These are phyloP conservation scores for Peniophora sp. DNA, from an alignment of 1,284 basidiomycete genomes.

Conservation along the genomic window DNA sequence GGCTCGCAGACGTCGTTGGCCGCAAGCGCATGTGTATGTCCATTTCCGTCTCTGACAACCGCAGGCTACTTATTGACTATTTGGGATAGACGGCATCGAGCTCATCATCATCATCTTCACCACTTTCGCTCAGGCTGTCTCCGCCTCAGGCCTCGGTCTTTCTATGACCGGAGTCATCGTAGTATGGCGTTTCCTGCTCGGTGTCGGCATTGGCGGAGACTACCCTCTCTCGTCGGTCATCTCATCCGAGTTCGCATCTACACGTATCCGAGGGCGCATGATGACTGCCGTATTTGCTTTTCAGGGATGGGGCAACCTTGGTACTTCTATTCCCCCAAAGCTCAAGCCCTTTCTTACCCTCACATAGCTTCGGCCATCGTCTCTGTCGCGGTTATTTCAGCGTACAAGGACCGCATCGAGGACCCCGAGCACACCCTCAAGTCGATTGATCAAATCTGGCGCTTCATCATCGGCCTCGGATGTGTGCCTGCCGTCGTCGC, in stretches of 20 bases:
- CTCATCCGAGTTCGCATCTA: conserved; percentile 72
- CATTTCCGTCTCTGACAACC: conserved; percentile 4
- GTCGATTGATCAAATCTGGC: conserved; percentile 58
- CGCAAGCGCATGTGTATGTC: conserved; percentile 65
- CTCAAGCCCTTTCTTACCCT: conserved; percentile 13
- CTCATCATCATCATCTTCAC: conserved; percentile 64
- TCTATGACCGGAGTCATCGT: conserved; percentile 67
- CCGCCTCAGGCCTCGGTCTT: conserved; percentile 52
- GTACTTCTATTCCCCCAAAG: conserved; percentile 24
- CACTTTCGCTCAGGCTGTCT: conserved; percentile 55
- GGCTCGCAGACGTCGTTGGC: conserved; percentile 63
- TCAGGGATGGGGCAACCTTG: conserved; percentile 66
- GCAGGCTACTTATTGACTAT: conserved; percentile 10
- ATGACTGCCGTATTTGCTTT: conserved; percentile 66
- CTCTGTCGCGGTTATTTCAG: conserved; percentile 56
- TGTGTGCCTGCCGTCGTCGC: conserved; percentile 60
- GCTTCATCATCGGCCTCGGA: conserved; percentile 64
- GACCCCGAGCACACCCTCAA: conserved; percentile 34
- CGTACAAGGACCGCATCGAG: conserved; percentile 60
- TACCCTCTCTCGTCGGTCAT: conserved; percentile 63
- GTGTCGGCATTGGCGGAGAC: conserved; percentile 68
- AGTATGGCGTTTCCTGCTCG: conserved; percentile 62
- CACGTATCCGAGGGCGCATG: conserved; percentile 62
- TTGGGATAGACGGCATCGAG: conserved; percentile 57
- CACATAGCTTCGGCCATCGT: conserved; percentile 55